These are phyloP conservation scores for Parathielavia appendiculata DNA, from an alignment of 495 filamentous ascomycete genomes.

Conservation along the genomic window DNA sequence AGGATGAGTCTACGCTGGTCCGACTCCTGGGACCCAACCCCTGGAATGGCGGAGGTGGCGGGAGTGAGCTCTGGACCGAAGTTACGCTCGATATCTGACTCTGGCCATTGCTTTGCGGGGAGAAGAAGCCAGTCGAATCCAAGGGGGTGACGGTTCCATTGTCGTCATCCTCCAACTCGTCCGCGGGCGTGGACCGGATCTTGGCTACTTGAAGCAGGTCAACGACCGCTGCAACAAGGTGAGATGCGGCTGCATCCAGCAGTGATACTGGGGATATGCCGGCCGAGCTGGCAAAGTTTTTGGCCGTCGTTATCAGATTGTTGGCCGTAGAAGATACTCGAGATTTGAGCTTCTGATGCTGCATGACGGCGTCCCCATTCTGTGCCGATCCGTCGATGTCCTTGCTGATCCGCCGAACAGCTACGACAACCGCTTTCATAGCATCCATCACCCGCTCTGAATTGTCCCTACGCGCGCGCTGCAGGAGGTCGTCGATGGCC, in stretches of 20 bases:
- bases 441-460: slow-evolving; percentile 66
- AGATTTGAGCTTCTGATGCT: slow-evolving; percentile 63
- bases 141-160: slow-evolving; percentile 54
- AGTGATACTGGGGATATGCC: slow-evolving; percentile 93
- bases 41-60: slow-evolving; percentile 46
- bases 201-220: slow-evolving; percentile 80
- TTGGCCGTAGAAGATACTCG: slow-evolving; percentile 87
- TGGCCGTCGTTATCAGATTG: slow-evolving; percentile 88
- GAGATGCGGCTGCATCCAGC: slow-evolving; percentile 90
- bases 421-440: slow-evolving; percentile 75
- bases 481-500: slow-evolving; percentile 87
- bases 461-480: slow-evolving; percentile 64
- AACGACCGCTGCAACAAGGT: slow-evolving; percentile 78
- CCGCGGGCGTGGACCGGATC: slow-evolving; percentile 66
- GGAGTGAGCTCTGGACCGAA: slow-evolving; percentile 36
- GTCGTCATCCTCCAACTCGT: slow-evolving; percentile 72
- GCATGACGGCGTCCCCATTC: slow-evolving; percentile 41
- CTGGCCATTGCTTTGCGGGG: slow-evolving; percentile 39
- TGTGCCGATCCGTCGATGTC: slow-evolving; percentile 61
- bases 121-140: slow-evolving; percentile 51
- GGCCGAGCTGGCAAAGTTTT: slow-evolving; percentile 74
- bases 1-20: slow-evolving; percentile 47
- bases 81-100: slow-evolving; percentile 30
- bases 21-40: slow-evolving; percentile 40
- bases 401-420: slow-evolving; percentile 73